These are phyloP conservation scores for Allium fistulosum DNA, from an alignment of 106 monocot genomes.

Conservation along the genomic window DNA sequence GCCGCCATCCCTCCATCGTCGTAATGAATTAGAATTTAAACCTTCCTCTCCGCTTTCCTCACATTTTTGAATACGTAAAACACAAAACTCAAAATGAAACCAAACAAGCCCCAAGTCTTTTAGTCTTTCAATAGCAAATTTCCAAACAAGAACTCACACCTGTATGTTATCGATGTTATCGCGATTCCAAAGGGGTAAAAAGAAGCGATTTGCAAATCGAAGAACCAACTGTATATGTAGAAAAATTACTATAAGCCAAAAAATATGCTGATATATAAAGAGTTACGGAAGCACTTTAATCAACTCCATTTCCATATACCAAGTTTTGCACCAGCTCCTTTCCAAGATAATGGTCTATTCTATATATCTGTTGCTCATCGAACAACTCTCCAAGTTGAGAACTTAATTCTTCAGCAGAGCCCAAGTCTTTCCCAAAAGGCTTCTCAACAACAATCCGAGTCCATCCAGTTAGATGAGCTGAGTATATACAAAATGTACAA, in stretches of 20 bases:
- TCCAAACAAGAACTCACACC: slow-evolving; percentile 17
- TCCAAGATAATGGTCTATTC: slow-evolving; percentile 97
- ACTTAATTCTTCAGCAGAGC: slow-evolving; percentile 87
- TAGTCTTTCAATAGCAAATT: too few relatives aligned
- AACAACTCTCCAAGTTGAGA: slow-evolving; percentile 84
- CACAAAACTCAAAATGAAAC: too few relatives aligned
- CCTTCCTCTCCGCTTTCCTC: too few relatives aligned
- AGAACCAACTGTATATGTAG: slow-evolving; percentile 69
- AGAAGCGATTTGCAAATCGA: slow-evolving; percentile 97
- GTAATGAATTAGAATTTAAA: too few relatives aligned
- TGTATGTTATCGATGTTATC: slow-evolving; percentile 95
- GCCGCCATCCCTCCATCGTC: too few relatives aligned
- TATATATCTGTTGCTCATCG: slow-evolving; percentile 79
- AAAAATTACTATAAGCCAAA: neutral
- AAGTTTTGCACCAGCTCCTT: slow-evolving; percentile 97
- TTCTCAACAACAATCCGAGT: slow-evolving; percentile 94
- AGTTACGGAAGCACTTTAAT: too few relatives aligned
- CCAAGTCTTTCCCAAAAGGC: slow-evolving; percentile 92
- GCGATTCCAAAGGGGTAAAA: slow-evolving; percentile 95
- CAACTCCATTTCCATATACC: slow-evolving; percentile 26
- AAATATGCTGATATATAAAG: too few relatives aligned
- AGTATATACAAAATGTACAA: slow-evolving; percentile 1
- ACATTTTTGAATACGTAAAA: too few relatives aligned
- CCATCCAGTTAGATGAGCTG: slow-evolving; percentile 88
- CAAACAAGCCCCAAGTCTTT: too few relatives aligned